phyloP scores from a whole-genome alignment of 2,329 filamentous ascomycete genomes.

The Phialophora tarda region DNA sequence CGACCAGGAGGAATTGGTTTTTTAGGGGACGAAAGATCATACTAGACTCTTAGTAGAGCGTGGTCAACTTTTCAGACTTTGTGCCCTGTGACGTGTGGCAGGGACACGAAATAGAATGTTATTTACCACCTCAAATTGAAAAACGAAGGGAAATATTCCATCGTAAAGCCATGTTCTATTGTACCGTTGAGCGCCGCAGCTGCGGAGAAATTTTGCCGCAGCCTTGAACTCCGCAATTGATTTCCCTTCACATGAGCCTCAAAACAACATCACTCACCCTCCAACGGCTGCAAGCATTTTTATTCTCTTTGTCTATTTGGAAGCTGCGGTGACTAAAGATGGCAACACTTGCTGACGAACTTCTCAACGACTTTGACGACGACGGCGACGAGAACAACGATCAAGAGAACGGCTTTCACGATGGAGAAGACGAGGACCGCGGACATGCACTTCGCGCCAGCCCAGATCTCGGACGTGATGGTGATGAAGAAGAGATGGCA shows the following conservation, averaged over 20 bases:
- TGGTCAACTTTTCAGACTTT: neutral
- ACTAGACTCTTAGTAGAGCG: neutral
- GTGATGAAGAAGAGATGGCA: conserved; percentile 42
- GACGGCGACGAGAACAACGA: conserved; percentile 77
- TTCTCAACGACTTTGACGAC: conserved; percentile 89
- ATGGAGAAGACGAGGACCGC: conserved; percentile 46
- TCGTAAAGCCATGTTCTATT: neutral
- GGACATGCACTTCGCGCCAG: conserved; percentile 40
- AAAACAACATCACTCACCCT: neutral
- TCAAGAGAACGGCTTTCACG: conserved; percentile 57
- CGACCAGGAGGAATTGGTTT: neutral
- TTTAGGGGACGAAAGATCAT: neutral
- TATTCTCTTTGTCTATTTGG: neutral
- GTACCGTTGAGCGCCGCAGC: neutral
- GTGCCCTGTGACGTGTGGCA: no score
- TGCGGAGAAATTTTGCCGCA: conserved; percentile 22
- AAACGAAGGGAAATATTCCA: neutral
- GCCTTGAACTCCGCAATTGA: neutral
- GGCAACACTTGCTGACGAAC: conserved; percentile 90
- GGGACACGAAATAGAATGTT: neutral
- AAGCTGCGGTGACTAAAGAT: conserved; percentile 54
- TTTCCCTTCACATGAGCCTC: neutral
- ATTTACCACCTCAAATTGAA: neutral
- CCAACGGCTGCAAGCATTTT: neutral
- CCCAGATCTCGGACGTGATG: conserved; percentile 46